Percentiles rank a stretch among this genome's conserved stretches.
Evolutionary conservation across 2,329 filamentous ascomycete genomes (phyloP).

Genomic region (Pezicula neosporulosa): DNA sequence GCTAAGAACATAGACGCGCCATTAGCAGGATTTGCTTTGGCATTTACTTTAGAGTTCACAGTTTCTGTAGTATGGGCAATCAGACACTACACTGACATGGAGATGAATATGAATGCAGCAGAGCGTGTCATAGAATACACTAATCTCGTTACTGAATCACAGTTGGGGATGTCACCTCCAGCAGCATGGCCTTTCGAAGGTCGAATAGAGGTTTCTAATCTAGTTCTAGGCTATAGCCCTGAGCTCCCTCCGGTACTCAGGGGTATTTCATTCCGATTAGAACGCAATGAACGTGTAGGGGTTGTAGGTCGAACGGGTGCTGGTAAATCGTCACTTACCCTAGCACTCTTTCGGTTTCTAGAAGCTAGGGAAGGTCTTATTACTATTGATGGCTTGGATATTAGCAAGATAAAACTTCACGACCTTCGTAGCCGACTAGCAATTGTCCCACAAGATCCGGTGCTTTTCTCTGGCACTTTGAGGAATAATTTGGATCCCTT

Average conservation of each 20-base stretch:
- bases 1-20: slow-evolving; percentile 60
- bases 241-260: slow-evolving; percentile 68
- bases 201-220: slow-evolving; percentile 64
- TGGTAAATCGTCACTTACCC: slow-evolving; percentile 17
- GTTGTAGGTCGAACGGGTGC: slow-evolving; percentile 5
- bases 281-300: slow-evolving; percentile 49
- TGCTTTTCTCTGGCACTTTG: slow-evolving; percentile 38
- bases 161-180: slow-evolving; percentile 55
- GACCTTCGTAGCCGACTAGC: slow-evolving; percentile 15
- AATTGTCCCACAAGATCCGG: slow-evolving; percentile 17
- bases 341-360: slow-evolving; percentile 17
- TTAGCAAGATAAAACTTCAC: slow-evolving; percentile 17
- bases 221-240: slow-evolving; percentile 67
- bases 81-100: slow-evolving; percentile 62
- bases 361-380: slow-evolving; percentile 13
- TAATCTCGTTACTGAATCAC: slow-evolving; percentile 60
- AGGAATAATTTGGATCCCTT: slow-evolving; percentile 77
- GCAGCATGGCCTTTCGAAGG: slow-evolving; percentile 73
- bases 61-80: slow-evolving; percentile 59
- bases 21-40: slow-evolving; percentile 70
- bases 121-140: slow-evolving; percentile 74
- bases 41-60: slow-evolving; percentile 68
- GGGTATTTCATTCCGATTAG: slow-evolving; percentile 61
- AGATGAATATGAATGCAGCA: slow-evolving; percentile 73
- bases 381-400: slow-evolving; percentile 16